Evolutionary conservation across 2,329 filamentous ascomycete genomes (phyloP).

Genomic region (Penicillium paneum): DNA sequence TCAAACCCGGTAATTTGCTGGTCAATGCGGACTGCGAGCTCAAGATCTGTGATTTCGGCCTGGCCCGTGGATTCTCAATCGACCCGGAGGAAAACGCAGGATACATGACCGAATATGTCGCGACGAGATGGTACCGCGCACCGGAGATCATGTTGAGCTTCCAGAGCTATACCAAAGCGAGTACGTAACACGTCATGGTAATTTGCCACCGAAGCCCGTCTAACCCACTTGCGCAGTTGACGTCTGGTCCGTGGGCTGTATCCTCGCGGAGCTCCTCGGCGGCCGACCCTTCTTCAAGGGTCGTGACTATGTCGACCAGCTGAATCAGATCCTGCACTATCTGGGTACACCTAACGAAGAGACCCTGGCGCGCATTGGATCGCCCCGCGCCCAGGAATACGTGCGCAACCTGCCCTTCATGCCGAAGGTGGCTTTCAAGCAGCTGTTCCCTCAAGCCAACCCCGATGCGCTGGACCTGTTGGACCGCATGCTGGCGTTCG

Average conservation of each 20-base stretch:
- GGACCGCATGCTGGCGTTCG: conserved; percentile 96
- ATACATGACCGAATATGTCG: conserved; percentile 99
- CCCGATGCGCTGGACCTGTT: conserved; percentile 92
- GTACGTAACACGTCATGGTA: conserved; percentile 57
- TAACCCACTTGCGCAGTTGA: conserved; percentile 62
- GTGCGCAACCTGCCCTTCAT: conserved; percentile 94
- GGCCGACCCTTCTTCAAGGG: conserved; percentile 99
- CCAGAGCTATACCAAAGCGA: conserved; percentile 99
- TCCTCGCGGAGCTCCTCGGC: conserved; percentile 90
- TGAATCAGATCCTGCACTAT: conserved; percentile 98
- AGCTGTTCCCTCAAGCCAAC: conserved; percentile 90
- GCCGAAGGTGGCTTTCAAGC: conserved; percentile 86
- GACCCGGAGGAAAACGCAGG: conserved; percentile 98
- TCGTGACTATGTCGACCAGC: conserved; percentile 96
- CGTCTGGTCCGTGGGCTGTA: conserved; percentile 98
- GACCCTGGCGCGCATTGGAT: conserved; percentile 89
- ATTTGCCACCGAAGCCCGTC: neutral
- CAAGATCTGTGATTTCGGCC: conserved; percentile 97
- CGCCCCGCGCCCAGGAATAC: conserved; percentile 93
- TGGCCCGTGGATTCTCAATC: conserved; percentile 93
- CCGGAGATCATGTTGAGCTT: conserved; percentile 99
- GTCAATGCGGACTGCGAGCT: conserved; percentile 99
- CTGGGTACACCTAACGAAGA: conserved; percentile 95
- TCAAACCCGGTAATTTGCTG: conserved; percentile 94
- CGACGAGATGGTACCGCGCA: conserved; percentile 96